These are phyloP conservation scores for Wickerhamiella sergipiensis DNA, from an alignment of 805 yeast genomes.

Conservation along the genomic window DNA sequence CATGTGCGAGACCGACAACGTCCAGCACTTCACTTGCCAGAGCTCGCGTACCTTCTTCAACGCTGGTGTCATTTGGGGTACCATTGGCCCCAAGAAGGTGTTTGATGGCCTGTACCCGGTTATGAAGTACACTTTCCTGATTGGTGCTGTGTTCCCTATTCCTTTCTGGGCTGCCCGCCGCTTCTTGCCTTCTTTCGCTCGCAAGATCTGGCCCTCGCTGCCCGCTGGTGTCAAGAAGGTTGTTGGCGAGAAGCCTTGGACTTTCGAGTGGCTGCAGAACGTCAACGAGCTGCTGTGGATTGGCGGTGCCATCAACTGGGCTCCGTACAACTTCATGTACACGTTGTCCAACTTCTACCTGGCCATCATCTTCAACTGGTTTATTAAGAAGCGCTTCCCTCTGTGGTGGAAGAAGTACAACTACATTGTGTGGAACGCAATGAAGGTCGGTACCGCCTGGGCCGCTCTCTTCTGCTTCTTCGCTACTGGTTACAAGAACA, in stretches of 20 bases:
- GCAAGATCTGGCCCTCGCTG: background rate
- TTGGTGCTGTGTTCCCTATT: slow-evolving; percentile 29
- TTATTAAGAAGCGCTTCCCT: slow-evolving; percentile 38
- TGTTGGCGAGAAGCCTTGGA: background rate
- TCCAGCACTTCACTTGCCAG: slow-evolving; percentile 31
- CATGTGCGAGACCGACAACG: slow-evolving; percentile 27
- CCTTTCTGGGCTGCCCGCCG: slow-evolving; percentile 11
- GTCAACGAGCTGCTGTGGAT: slow-evolving; percentile 29
- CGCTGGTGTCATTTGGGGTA: slow-evolving; percentile 44
- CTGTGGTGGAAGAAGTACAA: slow-evolving; percentile 45
- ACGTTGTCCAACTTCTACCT: slow-evolving; percentile 8
- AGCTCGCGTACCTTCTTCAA: slow-evolving; percentile 31
- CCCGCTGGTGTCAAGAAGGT: background rate
- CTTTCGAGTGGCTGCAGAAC: background rate
- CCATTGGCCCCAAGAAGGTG: slow-evolving; percentile 42
- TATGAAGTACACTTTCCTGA: slow-evolving; percentile 47
- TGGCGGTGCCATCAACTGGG: slow-evolving; percentile 29
- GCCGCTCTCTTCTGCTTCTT: slow-evolving; percentile 45
- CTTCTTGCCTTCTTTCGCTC: slow-evolving; percentile 5
- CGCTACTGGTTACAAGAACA: slow-evolving; percentile 31
- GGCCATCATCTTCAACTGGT: slow-evolving; percentile 45
- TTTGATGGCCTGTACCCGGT: slow-evolving; percentile 42
- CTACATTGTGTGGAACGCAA: slow-evolving; percentile 37
- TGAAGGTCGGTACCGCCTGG: slow-evolving; percentile 47
- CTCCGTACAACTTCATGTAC: slow-evolving; percentile 16